Percentiles rank a stretch among this genome's conserved stretches.
Conservation (phyloP, 495 filamentous ascomycete genomes). For the Lepidopterella palustris region DNA sequence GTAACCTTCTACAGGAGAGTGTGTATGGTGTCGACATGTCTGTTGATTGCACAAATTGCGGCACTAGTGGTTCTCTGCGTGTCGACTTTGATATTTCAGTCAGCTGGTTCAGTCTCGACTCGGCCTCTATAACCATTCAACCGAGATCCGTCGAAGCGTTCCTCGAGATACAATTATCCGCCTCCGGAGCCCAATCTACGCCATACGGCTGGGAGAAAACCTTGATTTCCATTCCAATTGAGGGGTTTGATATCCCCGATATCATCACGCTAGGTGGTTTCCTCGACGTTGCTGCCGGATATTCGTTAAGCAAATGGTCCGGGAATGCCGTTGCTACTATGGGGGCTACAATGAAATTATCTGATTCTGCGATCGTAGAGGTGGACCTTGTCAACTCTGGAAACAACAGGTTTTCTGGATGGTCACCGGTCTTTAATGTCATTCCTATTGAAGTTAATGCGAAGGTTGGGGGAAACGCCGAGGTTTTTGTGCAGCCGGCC, state of each 20-base stretch:
- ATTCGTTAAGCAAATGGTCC: conserved; percentile 14
- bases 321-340: conserved; percentile 8
- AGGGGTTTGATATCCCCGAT: conserved; percentile 14
- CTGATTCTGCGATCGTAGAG: conserved; percentile 14
- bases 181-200: background rate
- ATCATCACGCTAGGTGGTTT: conserved; percentile 22
- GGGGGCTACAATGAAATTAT: conserved; percentile 9
- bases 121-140: conserved; percentile 10
- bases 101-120: conserved; percentile 1
- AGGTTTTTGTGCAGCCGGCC: conserved; percentile 14
- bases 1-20: conserved; percentile 10
- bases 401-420: conserved; percentile 19
- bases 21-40: conserved; percentile 2
- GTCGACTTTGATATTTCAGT: conserved; percentile 19
- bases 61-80: conserved; percentile 11
- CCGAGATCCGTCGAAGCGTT: conserved; percentile 12
- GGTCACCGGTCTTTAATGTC: conserved; percentile 10
- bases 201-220: conserved; percentile 17
- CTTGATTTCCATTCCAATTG: conserved; percentile 15
- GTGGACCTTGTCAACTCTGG: conserved; percentile 16
- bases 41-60: conserved; percentile 7
- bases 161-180: conserved; percentile 11
- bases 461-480: conserved; percentile 13
- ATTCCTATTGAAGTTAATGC: conserved; percentile 14
- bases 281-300: conserved; percentile 12